Evolutionary conservation across 495 filamentous ascomycete species (phyloP).

Genomic region (Rhizodiscina lignyota): DNA sequence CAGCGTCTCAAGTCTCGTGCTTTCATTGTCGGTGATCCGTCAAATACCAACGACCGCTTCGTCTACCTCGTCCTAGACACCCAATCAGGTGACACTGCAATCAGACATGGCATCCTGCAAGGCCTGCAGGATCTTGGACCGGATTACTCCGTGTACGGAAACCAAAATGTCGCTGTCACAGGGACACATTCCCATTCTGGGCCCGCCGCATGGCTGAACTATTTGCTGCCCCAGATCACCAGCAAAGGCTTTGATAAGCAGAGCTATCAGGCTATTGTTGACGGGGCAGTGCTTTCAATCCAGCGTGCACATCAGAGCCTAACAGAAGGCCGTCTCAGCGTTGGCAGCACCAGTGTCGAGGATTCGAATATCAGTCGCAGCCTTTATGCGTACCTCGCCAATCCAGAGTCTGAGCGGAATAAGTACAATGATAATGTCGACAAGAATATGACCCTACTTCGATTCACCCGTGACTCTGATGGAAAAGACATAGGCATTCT

Average conservation of each 20-base stretch:
- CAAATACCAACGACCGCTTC: slow-evolving; percentile 53
- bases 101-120: slow-evolving; percentile 70
- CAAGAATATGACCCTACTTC: slow-evolving; percentile 69
- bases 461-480: slow-evolving; percentile 58
- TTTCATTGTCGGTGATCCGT: slow-evolving; percentile 66
- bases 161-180: slow-evolving; percentile 76
- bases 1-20: slow-evolving; percentile 82
- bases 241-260: slow-evolving; percentile 79
- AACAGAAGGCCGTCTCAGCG: slow-evolving; percentile 49
- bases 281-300: slow-evolving; percentile 71
- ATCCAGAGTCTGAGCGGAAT: slow-evolving; percentile 62
- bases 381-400: slow-evolving; percentile 79
- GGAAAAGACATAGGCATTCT: slow-evolving; percentile 61
- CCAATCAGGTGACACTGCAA: slow-evolving; percentile 78
- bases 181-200: slow-evolving; percentile 92
- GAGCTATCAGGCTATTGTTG: slow-evolving; percentile 78
- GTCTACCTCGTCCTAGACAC: slow-evolving; percentile 83
- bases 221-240: slow-evolving; percentile 86
- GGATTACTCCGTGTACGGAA: slow-evolving; percentile 57
- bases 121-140: slow-evolving; percentile 48
- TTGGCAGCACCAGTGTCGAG: slow-evolving; percentile 58
- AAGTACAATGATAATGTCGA: slow-evolving; percentile 66
- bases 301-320: slow-evolving; percentile 63
- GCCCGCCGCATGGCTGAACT: slow-evolving; percentile 90
- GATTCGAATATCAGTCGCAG: slow-evolving; percentile 84